Base-by-base conservation (phyloP, 1,284 basidiomycete genomes). In the Sanghuangporus baumii region DNA sequence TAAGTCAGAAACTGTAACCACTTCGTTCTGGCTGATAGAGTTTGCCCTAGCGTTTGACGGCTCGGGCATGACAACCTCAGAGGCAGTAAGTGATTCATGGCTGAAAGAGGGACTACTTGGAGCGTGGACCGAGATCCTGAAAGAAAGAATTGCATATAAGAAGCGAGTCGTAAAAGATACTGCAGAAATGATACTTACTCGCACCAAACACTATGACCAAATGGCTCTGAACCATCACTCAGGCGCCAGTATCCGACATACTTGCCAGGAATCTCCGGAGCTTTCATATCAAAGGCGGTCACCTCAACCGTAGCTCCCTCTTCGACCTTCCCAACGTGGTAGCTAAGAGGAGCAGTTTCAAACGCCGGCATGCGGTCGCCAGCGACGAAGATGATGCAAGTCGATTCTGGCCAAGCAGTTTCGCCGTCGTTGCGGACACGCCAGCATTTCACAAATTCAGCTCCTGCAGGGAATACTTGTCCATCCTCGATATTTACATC, bases 371-470 rank as follows among this genome's bases (percentile, higher is more conserved):
- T 84, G 69, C 67, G 76, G 70, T 71, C 83, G 12, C 91, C 91
- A 31, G 84, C 88, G 58, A 89, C 83, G 68, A 87, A 91, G 12
- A 82, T 78, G 34, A 93, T 71, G 67, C 84, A 78, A 1, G 89
- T 91, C 8, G 75, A 74, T 46, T 79, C 78, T 1, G 90, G 88
- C 91, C 92, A 94, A 34, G 84, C 79, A 6, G 73, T 65, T 14
- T 69, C 69, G 11, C 91, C 86, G 64, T 80, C 79, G 69, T 93
- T 94, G 48, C 78, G 68, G 76, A 94, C 80, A 61, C 79, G 78
- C 91, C 91, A 94, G 23, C 83, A 83, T 74, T 94, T 93, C 58
- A 91, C 82, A 69, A 94, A 94, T 71, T 90, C 89, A 0, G 89
- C 90, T 50, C 91, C 91, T 6, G 91, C 86, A 50, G 90, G 88